A percentile compares a stretch with the other conserved stretches of the same genome.
Conservation (phyloP, 306 rosid genomes). For the Lathyrus oleraceus region DNA sequence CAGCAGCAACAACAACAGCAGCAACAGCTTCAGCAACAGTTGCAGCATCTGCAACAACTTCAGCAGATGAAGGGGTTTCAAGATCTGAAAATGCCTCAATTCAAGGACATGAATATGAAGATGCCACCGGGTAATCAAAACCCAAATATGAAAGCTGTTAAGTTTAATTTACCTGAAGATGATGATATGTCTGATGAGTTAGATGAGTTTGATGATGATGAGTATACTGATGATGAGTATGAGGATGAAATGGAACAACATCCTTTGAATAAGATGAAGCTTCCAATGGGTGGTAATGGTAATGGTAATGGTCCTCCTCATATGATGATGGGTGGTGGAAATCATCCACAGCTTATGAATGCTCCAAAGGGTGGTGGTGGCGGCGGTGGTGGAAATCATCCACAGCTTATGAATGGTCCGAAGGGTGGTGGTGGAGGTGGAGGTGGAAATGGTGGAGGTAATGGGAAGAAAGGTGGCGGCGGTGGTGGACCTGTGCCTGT, state of each 20-base stretch:
- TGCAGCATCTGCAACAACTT: constrained; percentile 55
- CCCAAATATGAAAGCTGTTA: constrained; percentile 57
- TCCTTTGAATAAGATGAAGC: constrained; percentile 51
- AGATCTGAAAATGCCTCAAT: constrained; percentile 72
- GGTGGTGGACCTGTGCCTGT: constrained; percentile 23
- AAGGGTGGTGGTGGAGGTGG: constrained; percentile 33
- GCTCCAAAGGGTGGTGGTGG: constrained; percentile 44
- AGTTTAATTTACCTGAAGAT: constrained; percentile 49
- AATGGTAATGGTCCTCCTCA: constrained; percentile 22
- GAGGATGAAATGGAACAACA: constrained; percentile 54
- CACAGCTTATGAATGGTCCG: constrained; percentile 47
- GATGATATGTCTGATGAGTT: constrained; percentile 55
- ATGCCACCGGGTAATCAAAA: constrained; percentile 18
- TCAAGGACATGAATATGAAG: constrained; percentile 59
- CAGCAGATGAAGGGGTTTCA: constrained; percentile 72
- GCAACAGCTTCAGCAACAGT: constrained; percentile 43
- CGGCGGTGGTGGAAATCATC: constrained; percentile 38
- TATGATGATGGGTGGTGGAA: constrained; percentile 48
- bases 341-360: constrained; percentile 45
- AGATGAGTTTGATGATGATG: constrained; percentile 41
- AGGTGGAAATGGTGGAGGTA: neutral
- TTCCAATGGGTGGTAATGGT: constrained; percentile 27
- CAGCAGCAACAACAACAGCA: constrained; percentile 33
- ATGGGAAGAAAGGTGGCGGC: constrained; percentile 18
- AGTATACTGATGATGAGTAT: constrained; percentile 39